phyloP scores from a whole-genome alignment of 2,329 filamentous ascomycete species.

The Ceratocystis destructans region DNA sequence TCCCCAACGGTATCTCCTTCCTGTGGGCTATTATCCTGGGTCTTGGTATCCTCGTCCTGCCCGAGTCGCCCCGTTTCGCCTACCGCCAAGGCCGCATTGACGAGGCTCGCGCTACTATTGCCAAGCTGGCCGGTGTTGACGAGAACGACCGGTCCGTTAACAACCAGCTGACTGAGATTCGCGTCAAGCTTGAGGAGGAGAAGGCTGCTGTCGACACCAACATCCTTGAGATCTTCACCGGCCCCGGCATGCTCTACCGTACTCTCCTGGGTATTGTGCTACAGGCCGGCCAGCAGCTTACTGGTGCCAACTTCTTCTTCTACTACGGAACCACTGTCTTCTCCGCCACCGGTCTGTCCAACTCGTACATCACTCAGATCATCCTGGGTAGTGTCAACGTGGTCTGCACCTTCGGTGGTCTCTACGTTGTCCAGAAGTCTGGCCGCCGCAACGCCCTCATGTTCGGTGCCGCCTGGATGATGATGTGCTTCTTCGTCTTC shows the following conservation, averaged over 20 bases:
- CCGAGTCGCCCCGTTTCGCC: conserved; percentile 41
- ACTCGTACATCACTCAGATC: conserved; percentile 55
- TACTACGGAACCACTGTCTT: conserved; percentile 56
- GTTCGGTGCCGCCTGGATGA: conserved; percentile 48
- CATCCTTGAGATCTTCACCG: conserved; percentile 51
- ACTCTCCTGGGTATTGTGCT: conserved; percentile 48
- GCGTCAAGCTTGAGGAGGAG: conserved; percentile 37
- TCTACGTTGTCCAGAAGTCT: conserved; percentile 52
- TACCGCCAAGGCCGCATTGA: conserved; percentile 35
- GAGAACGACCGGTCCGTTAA: conserved; percentile 30
- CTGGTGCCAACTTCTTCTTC: conserved; percentile 56
- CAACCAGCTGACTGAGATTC: conserved; percentile 39
- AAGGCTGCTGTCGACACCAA: conserved; percentile 34
- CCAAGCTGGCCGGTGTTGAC: conserved; percentile 32
- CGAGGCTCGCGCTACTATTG: conserved; percentile 37
- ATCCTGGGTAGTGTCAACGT: conserved; percentile 57
- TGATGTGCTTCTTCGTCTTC: conserved; percentile 38
- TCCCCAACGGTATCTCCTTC: conserved; percentile 45
- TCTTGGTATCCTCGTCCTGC: conserved; percentile 37
- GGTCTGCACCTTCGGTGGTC: conserved; percentile 47
- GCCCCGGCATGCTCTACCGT: conserved; percentile 51
- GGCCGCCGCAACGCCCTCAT: conserved; percentile 52
- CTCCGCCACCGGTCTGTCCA: conserved; percentile 46
- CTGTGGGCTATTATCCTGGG: conserved; percentile 41
- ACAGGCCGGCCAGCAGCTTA: conserved; percentile 54